A percentile compares a stretch with the other conserved stretches of the same genome.
These are phyloP conservation scores for Porphyrellus cyaneotinctus DNA, from an alignment of 768 basidiomycete species.

Conservation along the genomic window DNA sequence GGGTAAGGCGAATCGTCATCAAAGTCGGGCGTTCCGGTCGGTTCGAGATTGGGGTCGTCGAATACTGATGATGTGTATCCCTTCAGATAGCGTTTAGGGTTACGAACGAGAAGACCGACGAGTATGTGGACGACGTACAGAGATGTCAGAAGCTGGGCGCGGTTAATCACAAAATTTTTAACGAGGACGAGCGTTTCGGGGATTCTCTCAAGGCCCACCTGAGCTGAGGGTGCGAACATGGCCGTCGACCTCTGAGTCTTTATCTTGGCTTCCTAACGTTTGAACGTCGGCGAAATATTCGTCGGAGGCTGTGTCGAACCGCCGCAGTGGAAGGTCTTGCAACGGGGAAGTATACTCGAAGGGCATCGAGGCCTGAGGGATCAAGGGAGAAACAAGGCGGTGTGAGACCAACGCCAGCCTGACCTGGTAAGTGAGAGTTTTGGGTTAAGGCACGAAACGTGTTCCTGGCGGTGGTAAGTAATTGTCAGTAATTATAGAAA, in stretches of 20 bases:
- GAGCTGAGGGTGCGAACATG: slow-evolving; percentile 12
- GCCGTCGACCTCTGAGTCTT: slow-evolving; percentile 17
- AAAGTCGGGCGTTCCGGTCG: slow-evolving; percentile 4
- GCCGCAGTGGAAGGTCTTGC: slow-evolving; percentile 17
- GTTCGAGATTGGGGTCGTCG: slow-evolving; percentile 28
- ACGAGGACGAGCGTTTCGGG: not conserved
- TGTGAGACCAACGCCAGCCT: slow-evolving; percentile 8
- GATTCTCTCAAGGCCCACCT: slow-evolving; percentile 17
- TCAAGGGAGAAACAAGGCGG: not conserved
- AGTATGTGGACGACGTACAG: slow-evolving; percentile 15
- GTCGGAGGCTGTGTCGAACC: slow-evolving; percentile 1
- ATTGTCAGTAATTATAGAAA: slow-evolving; percentile 19
- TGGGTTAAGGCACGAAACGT: not conserved
- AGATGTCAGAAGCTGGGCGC: slow-evolving; percentile 13
- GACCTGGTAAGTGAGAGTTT: slow-evolving; percentile 15
- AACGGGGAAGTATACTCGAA: slow-evolving; percentile 8
- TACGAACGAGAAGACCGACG: not conserved
- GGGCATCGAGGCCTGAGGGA: slow-evolving; percentile 18
- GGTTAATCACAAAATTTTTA: not conserved
- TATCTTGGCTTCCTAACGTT: slow-evolving; percentile 20
- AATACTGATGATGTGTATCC: slow-evolving; percentile 4
- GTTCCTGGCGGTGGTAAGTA: slow-evolving; percentile 19
- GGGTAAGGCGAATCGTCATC: slow-evolving; percentile 37
- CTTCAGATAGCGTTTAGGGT: not conserved
- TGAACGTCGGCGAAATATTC: slow-evolving; percentile 11